phyloP scores from a whole-genome alignment of 148 eudicot species.

The Drosera capensis region DNA sequence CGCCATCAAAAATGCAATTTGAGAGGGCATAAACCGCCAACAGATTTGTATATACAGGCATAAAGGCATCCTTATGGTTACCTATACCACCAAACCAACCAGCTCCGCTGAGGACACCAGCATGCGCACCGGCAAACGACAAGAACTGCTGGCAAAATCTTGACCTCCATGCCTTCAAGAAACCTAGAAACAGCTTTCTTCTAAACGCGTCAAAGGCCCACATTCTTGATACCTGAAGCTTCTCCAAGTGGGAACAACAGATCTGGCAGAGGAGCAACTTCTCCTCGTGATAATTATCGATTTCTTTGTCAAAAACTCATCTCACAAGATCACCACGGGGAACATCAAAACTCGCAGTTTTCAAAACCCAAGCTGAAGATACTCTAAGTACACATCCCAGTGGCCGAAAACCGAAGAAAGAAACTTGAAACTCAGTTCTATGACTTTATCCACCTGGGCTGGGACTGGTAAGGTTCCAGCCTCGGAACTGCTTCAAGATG shows the following conservation, averaged over 20 bases:
- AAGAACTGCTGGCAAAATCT: slow-evolving; percentile 41
- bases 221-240: slow-evolving; percentile 21
- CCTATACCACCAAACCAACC: slow-evolving; percentile 87
- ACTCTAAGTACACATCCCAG: slow-evolving; percentile 53
- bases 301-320: slow-evolving; percentile 88
- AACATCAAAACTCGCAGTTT: slow-evolving; percentile 33
- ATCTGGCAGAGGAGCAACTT: slow-evolving; percentile 71
- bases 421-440: slow-evolving; percentile 56
- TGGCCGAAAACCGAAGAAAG: slow-evolving; percentile 56
- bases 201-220: slow-evolving; percentile 7
- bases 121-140: slow-evolving; percentile 27
- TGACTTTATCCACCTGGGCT: slow-evolving; percentile 82
- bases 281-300: slow-evolving; percentile 92
- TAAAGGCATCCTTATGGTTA: slow-evolving; percentile 85
- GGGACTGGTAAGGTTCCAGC: slow-evolving; percentile 43
- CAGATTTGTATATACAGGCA: slow-evolving; percentile 74
- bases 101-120: slow-evolving; percentile 20
- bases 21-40: slow-evolving; percentile 57
- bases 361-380: slow-evolving; percentile 49
- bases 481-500: slow-evolving; percentile 11
- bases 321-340: slow-evolving; percentile 67
- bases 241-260: slow-evolving; percentile 68
- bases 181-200: slow-evolving; percentile 16
- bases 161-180: slow-evolving; percentile 34
- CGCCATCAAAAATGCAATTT: slow-evolving; percentile 29